Base-by-base conservation (phyloP, 305 asterid species). In the Fraxinus platypoda region DNA sequence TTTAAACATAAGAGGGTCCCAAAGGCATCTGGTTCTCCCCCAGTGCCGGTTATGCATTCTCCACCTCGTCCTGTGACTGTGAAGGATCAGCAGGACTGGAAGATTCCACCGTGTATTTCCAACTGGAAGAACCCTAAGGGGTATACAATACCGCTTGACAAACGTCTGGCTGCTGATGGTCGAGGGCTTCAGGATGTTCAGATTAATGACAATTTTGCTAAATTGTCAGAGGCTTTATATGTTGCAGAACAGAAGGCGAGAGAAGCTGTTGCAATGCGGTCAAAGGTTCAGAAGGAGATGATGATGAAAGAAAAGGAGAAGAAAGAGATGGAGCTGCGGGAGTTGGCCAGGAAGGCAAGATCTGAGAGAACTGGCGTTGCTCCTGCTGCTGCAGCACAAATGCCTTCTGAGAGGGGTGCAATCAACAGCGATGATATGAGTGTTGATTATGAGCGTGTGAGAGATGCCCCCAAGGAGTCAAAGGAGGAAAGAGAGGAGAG, bases 61-160 rank as follows among this genome's bases (percentile, higher is more conserved):
- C 98, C 97, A 9, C 98, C 98, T 57, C 94, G 98, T 49, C 92
- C 97, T 0, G 97, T 94, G 73, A 95, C 98, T 54, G 98, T 92
- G 80, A 94, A 94, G 84, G 97, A 95, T 86, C 98, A 92, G 85
- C 97, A 92, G 78, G 98, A 95, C 85, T 94, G 97, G 98, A 95
- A 95, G 86, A 94, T 95, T 72, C 97, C 98, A 9, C 98, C 98
- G 26, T 95, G 98, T 81, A 95, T 95, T 62, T 94, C 98, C 17
- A 95, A 92, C 79, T 95, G 98, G 98, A 94, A 95, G 89, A 95
- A 95, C 78, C 97, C 98, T 0, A 95, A 95, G 83, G 98, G 98
- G 35, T 95, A 95, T 75, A 95, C 98, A 0, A 95, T 95, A 46
- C 98, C 98, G 2, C 97, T 95, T 0, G 98, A 92, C 86, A 95